Conservation (phyloP, 208 protist species). For the Naegleria fowleri region DNA sequence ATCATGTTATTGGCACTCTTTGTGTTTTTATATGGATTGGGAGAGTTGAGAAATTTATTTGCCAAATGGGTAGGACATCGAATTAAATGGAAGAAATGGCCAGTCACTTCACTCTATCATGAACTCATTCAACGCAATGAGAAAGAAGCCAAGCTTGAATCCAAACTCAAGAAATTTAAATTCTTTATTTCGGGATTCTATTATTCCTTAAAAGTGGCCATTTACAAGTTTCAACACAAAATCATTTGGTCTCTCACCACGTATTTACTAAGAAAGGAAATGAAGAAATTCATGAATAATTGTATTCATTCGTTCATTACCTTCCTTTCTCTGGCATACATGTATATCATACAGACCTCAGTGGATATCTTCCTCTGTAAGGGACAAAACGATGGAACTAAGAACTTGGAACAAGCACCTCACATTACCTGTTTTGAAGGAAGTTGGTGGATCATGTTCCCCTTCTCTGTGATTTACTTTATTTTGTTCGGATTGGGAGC, state of each 20-base stretch:
- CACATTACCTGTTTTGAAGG: constrained; percentile 5
- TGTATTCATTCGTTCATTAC: not conserved
- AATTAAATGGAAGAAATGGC: not conserved
- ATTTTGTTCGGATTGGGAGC: not conserved
- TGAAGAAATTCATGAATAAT: not conserved
- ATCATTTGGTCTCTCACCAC: not conserved
- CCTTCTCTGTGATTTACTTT: not conserved
- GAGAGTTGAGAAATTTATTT: not conserved
- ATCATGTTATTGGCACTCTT: not conserved
- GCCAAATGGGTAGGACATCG: not conserved
- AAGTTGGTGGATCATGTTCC: not conserved
- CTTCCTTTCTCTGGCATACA: not conserved
- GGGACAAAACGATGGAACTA: not conserved
- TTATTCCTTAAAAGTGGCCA: not conserved
- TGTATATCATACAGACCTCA: not conserved
- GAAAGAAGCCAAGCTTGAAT: not conserved
- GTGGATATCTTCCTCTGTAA: not conserved
- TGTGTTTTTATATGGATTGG: not conserved
- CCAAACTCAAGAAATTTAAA: not conserved
- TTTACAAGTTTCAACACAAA: not conserved
- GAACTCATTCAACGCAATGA: not conserved
- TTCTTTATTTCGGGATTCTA: not conserved
- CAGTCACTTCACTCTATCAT: not conserved
- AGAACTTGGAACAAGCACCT: not conserved
- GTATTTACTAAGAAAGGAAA: not conserved